Conservation (phyloP, 2,329 filamentous ascomycete genomes). For the Diaporthe sp. region DNA sequence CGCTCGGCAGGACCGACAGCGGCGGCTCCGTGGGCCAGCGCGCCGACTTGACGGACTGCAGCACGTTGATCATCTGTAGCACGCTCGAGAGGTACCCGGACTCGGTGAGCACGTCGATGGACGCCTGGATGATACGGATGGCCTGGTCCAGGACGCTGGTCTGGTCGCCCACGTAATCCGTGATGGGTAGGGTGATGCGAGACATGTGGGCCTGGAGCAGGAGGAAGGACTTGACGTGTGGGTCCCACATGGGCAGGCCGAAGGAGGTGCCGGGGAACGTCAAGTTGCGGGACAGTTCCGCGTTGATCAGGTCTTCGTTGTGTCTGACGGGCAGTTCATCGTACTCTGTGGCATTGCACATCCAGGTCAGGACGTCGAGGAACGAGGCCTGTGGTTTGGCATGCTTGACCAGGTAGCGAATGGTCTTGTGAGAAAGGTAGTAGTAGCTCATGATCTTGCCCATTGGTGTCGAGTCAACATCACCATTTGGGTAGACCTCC, state of each 20-base stretch:
- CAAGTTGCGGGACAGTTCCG: conserved; percentile 85
- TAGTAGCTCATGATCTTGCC: conserved; percentile 99
- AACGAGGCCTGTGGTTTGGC: conserved; percentile 84
- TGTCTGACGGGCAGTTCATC: conserved; percentile 97
- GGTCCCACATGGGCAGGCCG: conserved; percentile 95
- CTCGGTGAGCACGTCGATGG: conserved; percentile 93
- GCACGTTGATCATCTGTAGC: conserved; percentile 83
- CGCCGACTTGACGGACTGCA: conserved; percentile 94
- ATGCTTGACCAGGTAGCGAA: conserved; percentile 84
- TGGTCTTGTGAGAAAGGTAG: conserved; percentile 95
- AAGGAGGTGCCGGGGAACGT: conserved; percentile 73
- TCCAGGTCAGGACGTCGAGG: conserved; percentile 88
- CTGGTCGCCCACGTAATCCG: conserved; percentile 97
- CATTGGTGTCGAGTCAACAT: conserved; percentile 89
- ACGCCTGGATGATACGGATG: conserved; percentile 96
- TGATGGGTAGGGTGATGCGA: conserved; percentile 91
- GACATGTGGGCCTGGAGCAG: conserved; percentile 96
- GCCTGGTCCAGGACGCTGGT: conserved; percentile 92
- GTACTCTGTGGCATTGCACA: conserved; percentile 94
- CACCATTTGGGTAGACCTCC: conserved; percentile 85
- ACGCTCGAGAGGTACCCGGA: conserved; percentile 85
- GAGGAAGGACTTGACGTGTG: conserved; percentile 95
- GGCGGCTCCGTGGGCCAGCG: conserved; percentile 90
- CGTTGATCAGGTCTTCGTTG: conserved; percentile 98
- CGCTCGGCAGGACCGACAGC: conserved; percentile 83